Evolutionary conservation across 306 rosid genomes (phyloP).

Genomic region (Vigna nakashimae): DNA sequence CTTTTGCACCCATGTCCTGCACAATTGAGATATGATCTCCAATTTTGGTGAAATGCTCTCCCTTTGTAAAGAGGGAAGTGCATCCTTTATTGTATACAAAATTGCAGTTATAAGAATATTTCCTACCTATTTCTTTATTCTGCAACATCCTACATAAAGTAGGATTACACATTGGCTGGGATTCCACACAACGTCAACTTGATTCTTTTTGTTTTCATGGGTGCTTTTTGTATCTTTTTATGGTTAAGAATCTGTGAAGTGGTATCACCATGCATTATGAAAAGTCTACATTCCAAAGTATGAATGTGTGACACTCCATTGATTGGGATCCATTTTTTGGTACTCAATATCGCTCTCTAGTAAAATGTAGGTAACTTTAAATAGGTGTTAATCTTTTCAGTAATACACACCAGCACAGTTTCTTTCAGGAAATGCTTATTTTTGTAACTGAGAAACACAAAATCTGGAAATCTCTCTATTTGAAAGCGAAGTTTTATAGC

Average conservation of each 20-base stretch:
- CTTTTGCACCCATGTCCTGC: neutral
- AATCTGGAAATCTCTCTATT: neutral
- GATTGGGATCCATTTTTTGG: conserved; percentile 12
- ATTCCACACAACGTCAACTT: neutral
- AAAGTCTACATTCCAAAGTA: neutral
- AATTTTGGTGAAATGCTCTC: conserved; percentile 4
- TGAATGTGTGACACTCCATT: neutral
- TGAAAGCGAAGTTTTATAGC: neutral
- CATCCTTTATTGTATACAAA: neutral
- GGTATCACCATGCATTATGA: neutral
- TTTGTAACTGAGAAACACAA: neutral
- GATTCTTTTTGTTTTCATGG: neutral
- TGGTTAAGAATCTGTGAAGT: conserved; percentile 3
- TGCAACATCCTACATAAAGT: conserved; percentile 11
- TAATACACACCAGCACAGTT: neutral
- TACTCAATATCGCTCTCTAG: neutral
- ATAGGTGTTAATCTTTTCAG: neutral
- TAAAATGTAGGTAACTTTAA: neutral
- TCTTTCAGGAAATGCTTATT: conserved; percentile 4
- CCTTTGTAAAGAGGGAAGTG: neutral
- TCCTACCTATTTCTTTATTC: conserved; percentile 6
- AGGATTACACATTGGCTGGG: neutral
- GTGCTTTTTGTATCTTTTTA: neutral
- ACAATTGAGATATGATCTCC: conserved; percentile 1
- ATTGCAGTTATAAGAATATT: neutral